A percentile compares a stretch with the other conserved stretches of the same genome.
phyloP scores from a whole-genome alignment of 148 eudicot genomes.

The Dysphania ambrosioides region DNA sequence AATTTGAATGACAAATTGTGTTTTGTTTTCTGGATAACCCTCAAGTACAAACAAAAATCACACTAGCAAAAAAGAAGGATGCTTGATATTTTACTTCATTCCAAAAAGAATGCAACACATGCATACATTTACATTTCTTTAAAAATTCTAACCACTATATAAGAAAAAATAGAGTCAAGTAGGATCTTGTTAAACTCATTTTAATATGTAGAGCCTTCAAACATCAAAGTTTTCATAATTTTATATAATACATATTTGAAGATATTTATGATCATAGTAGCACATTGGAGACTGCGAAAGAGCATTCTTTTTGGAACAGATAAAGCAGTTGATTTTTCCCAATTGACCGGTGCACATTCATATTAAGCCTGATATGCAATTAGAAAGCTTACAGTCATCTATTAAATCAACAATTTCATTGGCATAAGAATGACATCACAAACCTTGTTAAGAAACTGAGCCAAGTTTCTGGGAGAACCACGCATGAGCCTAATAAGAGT shows the following conservation, averaged over 20 bases:
- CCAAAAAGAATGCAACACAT: too few relatives aligned
- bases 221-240: too few relatives aligned
- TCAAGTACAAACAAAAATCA: background rate
- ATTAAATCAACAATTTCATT: constrained; percentile 1
- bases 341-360: background rate
- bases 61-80: constrained; percentile 10
- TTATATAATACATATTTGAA: too few relatives aligned
- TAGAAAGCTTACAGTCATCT: background rate
- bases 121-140: too few relatives aligned
- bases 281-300: too few relatives aligned
- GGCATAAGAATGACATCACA: constrained; percentile 29
- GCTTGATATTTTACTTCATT: constrained; percentile 2
- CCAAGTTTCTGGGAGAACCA: constrained; percentile 82
- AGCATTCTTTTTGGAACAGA: too few relatives aligned
- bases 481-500: constrained; percentile 80
- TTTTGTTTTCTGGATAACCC: background rate
- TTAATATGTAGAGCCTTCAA: too few relatives aligned
- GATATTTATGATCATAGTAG: too few relatives aligned
- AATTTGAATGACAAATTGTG: background rate
- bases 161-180: too few relatives aligned
- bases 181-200: too few relatives aligned
- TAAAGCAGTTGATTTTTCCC: too few relatives aligned
- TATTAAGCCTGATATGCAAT: background rate
- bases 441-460: constrained; percentile 86
- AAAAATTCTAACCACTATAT: too few relatives aligned